Evolutionary conservation across 352 stramenopile genomes (phyloP).

Genomic region (Globisporangium recalcitrans): DNA sequence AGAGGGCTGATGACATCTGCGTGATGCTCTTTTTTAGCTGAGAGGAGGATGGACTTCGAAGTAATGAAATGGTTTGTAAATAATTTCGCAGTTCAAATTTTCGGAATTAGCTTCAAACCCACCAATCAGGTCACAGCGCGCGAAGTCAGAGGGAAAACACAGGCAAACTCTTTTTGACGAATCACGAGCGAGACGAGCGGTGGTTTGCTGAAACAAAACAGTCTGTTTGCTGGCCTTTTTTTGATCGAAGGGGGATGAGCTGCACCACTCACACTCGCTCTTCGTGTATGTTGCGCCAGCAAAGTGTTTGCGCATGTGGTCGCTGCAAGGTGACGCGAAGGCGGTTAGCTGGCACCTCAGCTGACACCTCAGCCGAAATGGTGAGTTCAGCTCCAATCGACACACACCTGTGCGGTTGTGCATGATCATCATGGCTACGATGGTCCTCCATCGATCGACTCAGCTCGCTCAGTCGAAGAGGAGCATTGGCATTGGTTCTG

Average conservation of each 20-base stretch:
- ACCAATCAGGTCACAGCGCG: conserved; percentile 31
- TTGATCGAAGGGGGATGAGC: background rate
- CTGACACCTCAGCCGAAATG: background rate
- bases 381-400: no score
- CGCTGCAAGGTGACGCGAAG: conserved; percentile 4
- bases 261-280: background rate
- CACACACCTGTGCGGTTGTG: no score
- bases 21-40: background rate
- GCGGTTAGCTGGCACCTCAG: background rate
- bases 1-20: conserved; percentile 18
- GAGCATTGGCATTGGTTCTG: no score
- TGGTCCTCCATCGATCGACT: no score
- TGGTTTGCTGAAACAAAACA: conserved; percentile 8
- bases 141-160: conserved; percentile 28
- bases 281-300: conserved; percentile 2
- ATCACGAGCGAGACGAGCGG: background rate
- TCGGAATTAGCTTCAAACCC: conserved; percentile 18
- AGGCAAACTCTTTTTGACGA: background rate
- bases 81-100: conserved; percentile 16
- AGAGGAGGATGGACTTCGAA: background rate
- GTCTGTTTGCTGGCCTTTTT: background rate
- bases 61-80: conserved; percentile 8
- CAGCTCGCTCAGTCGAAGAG: no score
- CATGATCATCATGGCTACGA: no score
- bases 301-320: conserved; percentile 7